These are phyloP conservation scores for Coniochaeta prunicola DNA, from an alignment of 2,329 filamentous ascomycete genomes.

Conservation along the genomic window DNA sequence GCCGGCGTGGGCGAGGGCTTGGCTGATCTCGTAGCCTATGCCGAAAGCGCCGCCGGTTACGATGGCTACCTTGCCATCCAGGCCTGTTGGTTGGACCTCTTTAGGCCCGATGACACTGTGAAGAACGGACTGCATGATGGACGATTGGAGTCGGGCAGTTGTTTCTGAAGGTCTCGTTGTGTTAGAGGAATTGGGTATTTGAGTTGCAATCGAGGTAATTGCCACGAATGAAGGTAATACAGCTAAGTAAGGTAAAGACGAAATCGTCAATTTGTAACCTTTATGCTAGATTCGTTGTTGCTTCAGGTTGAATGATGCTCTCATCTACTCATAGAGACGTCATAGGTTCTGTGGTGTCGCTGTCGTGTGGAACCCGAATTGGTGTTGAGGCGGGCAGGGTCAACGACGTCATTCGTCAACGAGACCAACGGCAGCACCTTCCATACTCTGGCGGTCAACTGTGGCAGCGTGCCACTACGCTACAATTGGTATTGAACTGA, in stretches of 20 bases:
- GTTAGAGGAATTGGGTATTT: too few species aligned
- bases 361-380: background rate
- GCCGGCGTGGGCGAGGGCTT: constrained; percentile 23
- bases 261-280: background rate
- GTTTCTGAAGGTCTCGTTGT: too few species aligned
- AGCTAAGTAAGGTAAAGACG: too few species aligned
- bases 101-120: constrained; percentile 27
- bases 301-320: background rate
- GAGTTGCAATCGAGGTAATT: too few species aligned
- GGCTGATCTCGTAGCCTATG: constrained; percentile 28
- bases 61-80: constrained; percentile 26
- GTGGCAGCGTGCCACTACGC: too few species aligned
- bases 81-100: constrained; percentile 23
- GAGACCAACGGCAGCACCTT: too few species aligned
- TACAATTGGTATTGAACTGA: too few species aligned
- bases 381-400: background rate
- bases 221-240: background rate
- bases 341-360: background rate
- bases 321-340: background rate
- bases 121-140: constrained; percentile 29
- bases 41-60: constrained; percentile 30
- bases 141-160: background rate
- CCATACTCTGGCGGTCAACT: too few species aligned
- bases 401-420: too few species aligned
- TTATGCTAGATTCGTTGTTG: background rate